These are phyloP conservation scores for Saccharomycopsis fibuligera DNA, from an alignment of 805 yeast genomes.

Conservation along the genomic window DNA sequence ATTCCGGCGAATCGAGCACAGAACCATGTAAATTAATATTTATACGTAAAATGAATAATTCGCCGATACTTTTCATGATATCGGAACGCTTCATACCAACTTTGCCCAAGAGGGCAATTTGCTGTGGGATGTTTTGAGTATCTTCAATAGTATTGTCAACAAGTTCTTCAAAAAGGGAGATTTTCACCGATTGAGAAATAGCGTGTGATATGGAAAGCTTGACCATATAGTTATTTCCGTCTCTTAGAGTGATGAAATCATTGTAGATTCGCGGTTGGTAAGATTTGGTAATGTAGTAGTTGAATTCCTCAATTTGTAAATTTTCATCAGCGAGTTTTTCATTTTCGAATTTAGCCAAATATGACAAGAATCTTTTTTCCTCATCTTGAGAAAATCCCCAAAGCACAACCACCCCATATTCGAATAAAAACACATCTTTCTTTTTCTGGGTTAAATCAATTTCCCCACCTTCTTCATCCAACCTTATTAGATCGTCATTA, in stretches of 20 bases:
- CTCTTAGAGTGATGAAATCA: constrained; percentile 89
- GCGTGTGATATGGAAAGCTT: constrained; percentile 94
- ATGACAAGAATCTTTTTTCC: constrained; percentile 73
- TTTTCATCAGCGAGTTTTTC: constrained; percentile 90
- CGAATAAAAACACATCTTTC: constrained; percentile 82
- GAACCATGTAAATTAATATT: constrained; percentile 81
- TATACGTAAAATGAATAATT: constrained; percentile 79
- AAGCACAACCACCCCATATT: constrained; percentile 93
- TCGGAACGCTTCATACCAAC: constrained; percentile 91
- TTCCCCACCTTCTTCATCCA: constrained; percentile 94
- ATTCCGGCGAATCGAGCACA: constrained; percentile 91
- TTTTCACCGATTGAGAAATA: constrained; percentile 90
- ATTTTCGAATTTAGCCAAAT: constrained; percentile 83
- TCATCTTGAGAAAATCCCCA: constrained; percentile 92
- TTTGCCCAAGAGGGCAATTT: constrained; percentile 90
- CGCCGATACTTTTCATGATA: constrained; percentile 96
- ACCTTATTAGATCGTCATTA: constrained; percentile 45
- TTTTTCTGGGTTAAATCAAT: constrained; percentile 75
- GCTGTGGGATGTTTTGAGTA: constrained; percentile 95
- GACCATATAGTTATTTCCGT: constrained; percentile 83
- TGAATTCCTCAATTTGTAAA: constrained; percentile 90
- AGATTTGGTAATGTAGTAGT: constrained; percentile 86
- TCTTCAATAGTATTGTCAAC: constrained; percentile 96
- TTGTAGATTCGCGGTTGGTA: constrained; percentile 95
- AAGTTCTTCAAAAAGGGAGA: constrained; percentile 89